Base-by-base conservation (phyloP, 148 eudicot species). In the Amaranthus palmeri region DNA sequence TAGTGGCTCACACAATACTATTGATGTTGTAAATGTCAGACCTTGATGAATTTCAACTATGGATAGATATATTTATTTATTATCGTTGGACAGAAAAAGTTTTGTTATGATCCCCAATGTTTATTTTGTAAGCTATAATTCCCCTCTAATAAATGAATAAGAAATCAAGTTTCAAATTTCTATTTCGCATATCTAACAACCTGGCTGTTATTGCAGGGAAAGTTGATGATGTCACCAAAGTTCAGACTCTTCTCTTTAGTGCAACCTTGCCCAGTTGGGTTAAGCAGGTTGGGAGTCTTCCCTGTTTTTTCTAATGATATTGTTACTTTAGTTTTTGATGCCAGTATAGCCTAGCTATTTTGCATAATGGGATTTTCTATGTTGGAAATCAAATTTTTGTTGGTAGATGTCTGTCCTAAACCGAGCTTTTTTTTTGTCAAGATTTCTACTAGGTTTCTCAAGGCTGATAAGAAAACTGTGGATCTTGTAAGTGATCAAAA, bases 401-500 rank as follows among this genome's bases (percentile, higher is more conserved):
- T 46, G 69, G 10, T 48, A 65, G 10, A 49, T 65, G 25, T 18
- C 53, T 9, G 42, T 62, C 18, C 70, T 69, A 42, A 78, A 41
- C 48, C 12, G 61, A 9, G 50, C 54, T 17, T 61, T 74, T 79
- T 70, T 62, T 53, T 11, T 74, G 72, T 61, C 77, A 79, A 83
- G 98, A 84, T 91, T 71, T 71, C 97, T 53, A 47, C 88, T 14
- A 86, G 70, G 85, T 95, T 95, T 87, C 85, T 91, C 50, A 95
- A 91, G 77, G 41, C 79, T 10, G 84, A 84, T 57, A 95, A 86
- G 85, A 85, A 79, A 78, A 91, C 93, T 51, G 96, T 88, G 18
- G 99, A 95, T 82, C 97, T 95, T 73, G 96, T 95, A 56, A 91
- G 98, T 63, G 86, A 89, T 81, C 97, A 95, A 82, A 88, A 85